phyloP scores from a whole-genome alignment of 495 filamentous ascomycete species.

The Xylaria grammica region DNA sequence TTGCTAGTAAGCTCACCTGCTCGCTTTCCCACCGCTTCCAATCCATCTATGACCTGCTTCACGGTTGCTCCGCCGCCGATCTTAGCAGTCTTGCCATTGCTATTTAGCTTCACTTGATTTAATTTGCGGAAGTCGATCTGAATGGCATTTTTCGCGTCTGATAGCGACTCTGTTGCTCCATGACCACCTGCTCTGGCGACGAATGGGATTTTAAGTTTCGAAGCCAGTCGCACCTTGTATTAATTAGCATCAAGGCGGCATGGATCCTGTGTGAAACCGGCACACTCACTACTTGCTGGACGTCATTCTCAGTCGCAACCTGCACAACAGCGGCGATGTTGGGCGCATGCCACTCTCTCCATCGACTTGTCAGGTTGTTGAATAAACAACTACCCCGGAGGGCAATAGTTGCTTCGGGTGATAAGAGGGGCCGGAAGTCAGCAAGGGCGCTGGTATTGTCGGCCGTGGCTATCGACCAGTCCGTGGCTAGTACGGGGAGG shows the following conservation, averaged over 20 bases:
- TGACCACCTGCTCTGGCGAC: constrained; percentile 16
- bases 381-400: constrained; percentile 35
- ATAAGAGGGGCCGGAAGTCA: constrained; percentile 5
- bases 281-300: constrained; percentile 42
- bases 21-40: constrained; percentile 26
- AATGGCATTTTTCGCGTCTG: constrained; percentile 24
- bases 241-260: not conserved
- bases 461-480: not conserved
- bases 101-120: constrained; percentile 34
- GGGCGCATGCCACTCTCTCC: constrained; percentile 41
- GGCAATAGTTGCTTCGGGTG: constrained; percentile 7
- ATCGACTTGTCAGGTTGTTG: constrained; percentile 44
- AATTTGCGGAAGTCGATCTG: constrained; percentile 38
- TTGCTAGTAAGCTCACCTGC: constrained; percentile 22
- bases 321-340: constrained; percentile 45
- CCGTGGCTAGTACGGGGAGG: no score
- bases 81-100: constrained; percentile 47
- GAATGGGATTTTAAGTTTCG: constrained; percentile 32
- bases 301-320: constrained; percentile 46
- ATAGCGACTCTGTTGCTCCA: constrained; percentile 19
- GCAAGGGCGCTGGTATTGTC: not conserved
- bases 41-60: constrained; percentile 22
- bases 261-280: no score
- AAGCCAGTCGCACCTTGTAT: constrained; percentile 10
- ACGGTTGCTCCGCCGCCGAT: constrained; percentile 52